Percentiles rank a stretch among this genome's conserved stretches.
Evolutionary conservation across 2,329 filamentous ascomycete genomes (phyloP).

Genomic region (Penicillium sp.): DNA sequence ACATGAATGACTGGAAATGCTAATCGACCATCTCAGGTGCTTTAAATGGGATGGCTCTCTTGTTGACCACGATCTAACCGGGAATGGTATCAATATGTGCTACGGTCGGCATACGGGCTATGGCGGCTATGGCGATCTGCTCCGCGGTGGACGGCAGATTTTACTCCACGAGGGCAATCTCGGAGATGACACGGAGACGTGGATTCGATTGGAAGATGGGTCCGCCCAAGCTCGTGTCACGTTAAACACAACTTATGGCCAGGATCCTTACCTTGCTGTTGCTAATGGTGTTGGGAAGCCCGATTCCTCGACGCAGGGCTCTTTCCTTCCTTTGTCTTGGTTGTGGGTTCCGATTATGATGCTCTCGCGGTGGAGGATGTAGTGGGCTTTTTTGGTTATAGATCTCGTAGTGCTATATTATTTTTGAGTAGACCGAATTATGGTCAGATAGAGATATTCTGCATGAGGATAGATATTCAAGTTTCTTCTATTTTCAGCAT

Average conservation of each 20-base stretch:
- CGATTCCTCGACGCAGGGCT: not conserved
- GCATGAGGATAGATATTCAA: not conserved
- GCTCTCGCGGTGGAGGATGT: not conserved
- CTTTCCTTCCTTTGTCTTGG: slow-evolving; percentile 1
- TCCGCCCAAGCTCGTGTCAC: slow-evolving; percentile 50
- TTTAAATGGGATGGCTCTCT: slow-evolving; percentile 37
- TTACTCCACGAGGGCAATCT: slow-evolving; percentile 47
- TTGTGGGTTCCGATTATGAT: slow-evolving; percentile 4
- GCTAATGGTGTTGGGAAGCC: not conserved
- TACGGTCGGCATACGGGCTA: slow-evolving; percentile 67
- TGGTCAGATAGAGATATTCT: not conserved
- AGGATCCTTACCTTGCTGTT: slow-evolving; percentile 36
- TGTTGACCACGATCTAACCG: slow-evolving; percentile 31
- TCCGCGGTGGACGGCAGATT: slow-evolving; percentile 59
- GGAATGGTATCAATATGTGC: slow-evolving; percentile 51
- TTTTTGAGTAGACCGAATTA: not conserved
- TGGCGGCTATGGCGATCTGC: slow-evolving; percentile 65
- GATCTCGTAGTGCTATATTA: not conserved
- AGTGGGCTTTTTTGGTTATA: not conserved
- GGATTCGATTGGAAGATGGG: slow-evolving; percentile 60
- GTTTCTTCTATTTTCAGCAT: not conserved
- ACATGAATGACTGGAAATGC: not conserved
- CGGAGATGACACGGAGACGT: slow-evolving; percentile 53
- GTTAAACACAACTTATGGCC: slow-evolving; percentile 59
- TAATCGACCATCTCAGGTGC: slow-evolving; percentile 25